Base-by-base conservation (phyloP, 768 basidiomycete genomes). In the Clavaria fumosa region DNA sequence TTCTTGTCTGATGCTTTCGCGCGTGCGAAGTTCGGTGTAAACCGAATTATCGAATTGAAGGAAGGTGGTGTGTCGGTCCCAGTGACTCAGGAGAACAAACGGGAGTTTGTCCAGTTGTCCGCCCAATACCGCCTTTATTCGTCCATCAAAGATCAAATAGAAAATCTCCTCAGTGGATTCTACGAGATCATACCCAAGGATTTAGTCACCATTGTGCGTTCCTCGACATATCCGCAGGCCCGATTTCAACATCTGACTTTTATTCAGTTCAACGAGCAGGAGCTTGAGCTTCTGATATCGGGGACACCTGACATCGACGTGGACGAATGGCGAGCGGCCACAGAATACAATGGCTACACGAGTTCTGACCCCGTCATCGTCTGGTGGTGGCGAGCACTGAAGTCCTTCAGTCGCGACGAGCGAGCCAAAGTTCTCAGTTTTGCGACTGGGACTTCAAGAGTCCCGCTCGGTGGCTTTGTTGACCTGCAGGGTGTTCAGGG, bases 361-460 rank as follows among this genome's bases (percentile, higher is more conserved):
- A 71, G 80, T 49, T 83, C 81, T 2, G 91, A 99, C 54, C 86
- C 93, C 4, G 90, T 93, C 50, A 90, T 97, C 42, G 78, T 85
- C 20, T 99, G 91, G 91, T 96, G 89, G 82, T 99, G 95, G 95
- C 73, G 95, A 46, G 93, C 93, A 2, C 70, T 99, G 30, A 89
- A 97, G 58, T 93, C 89, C 6, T 96, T 96, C 63, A 88, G 83
- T 47, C 82, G 93, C 23, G 91, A 96, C 49, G 95, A 99, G 58
- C 69, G 89, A 39, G 90, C 95, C 22, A 90, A 95, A 56, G 86
- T 99, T 31, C 66, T 99, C 40, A 93, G 91, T 64, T 99, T 99
- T 58, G 91, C 90, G 10, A 93, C 95, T 1, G 76, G 88, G 42
- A 76, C 85, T 4, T 90, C 90, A 6, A 70, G 91, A 32, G 93